phyloP scores from a whole-genome alignment of 176 grass and related monocot species.

The Zoysia japonica region DNA sequence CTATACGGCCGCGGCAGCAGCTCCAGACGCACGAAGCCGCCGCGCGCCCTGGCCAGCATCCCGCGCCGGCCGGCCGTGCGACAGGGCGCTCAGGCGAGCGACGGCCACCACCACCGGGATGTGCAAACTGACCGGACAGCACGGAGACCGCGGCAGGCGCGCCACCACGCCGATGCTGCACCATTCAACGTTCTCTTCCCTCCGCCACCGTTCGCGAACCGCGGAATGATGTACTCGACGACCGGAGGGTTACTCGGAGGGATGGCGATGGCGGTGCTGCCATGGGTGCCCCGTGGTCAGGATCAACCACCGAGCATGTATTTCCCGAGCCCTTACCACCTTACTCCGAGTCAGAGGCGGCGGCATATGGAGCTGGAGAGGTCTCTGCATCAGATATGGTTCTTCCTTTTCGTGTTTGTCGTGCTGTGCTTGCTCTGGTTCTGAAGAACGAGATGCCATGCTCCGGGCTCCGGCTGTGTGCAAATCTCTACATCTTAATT shows the following conservation, averaged over 20 bases:
- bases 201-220: not conserved
- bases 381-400: conserved; percentile 74
- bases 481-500: not conserved
- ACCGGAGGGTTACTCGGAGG: conserved; percentile 57
- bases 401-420: conserved; percentile 70
- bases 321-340: conserved; percentile 47
- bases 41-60: conserved; percentile 16
- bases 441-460: conserved; percentile 24
- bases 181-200: conserved; percentile 14
- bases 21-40: conserved; percentile 27
- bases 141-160: not conserved
- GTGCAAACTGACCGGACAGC: not conserved
- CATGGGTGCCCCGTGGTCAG: conserved; percentile 46
- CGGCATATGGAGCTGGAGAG: conserved; percentile 65
- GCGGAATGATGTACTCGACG: conserved; percentile 44
- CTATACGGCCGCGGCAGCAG: conserved; percentile 81
- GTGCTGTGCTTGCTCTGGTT: conserved; percentile 75
- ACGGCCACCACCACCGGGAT: not conserved
- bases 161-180: not conserved
- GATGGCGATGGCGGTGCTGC: conserved; percentile 59
- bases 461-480: not conserved
- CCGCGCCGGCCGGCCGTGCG: conserved; percentile 48
- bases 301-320: conserved; percentile 27
- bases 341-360: conserved; percentile 57
- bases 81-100: not conserved